Evolutionary conservation across 352 stramenopile species (phyloP).

Genomic region (Globisporangium emineosum): DNA sequence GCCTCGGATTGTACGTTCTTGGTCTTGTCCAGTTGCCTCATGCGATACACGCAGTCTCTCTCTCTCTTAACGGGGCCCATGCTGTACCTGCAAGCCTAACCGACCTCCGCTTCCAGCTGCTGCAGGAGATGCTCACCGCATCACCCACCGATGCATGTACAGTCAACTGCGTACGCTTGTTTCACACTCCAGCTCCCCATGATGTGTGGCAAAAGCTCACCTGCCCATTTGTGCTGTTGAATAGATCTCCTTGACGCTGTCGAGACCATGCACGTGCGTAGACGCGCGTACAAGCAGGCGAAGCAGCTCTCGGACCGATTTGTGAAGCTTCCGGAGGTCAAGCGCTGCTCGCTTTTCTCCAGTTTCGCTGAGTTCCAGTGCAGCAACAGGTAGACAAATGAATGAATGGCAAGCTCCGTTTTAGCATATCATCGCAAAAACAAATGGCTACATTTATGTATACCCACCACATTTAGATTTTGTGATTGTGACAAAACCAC

Average conservation of each 20-base stretch:
- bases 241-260: constrained; percentile 45
- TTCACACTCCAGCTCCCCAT: background rate
- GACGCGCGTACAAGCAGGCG: constrained; percentile 27
- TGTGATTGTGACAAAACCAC: background rate
- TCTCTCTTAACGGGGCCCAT: background rate
- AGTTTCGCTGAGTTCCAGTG: constrained; percentile 29
- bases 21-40: background rate
- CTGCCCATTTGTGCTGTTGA: background rate
- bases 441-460: constrained; percentile 2
- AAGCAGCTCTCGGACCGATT: constrained; percentile 32
- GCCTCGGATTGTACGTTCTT: constrained; percentile 34
- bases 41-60: background rate
- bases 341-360: constrained; percentile 28
- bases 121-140: constrained; percentile 33
- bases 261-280: constrained; percentile 42
- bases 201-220: background rate
- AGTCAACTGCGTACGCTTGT: background rate
- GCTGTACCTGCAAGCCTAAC: constrained; percentile 22
- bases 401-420: background rate
- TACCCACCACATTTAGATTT: background rate
- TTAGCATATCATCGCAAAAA: background rate
- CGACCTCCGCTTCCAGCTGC: constrained; percentile 38
- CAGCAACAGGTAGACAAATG: background rate
- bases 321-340: constrained; percentile 26
- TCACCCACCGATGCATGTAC: constrained; percentile 35